Conservation (phyloP, 768 basidiomycete genomes). For the Postia placenta region DNA sequence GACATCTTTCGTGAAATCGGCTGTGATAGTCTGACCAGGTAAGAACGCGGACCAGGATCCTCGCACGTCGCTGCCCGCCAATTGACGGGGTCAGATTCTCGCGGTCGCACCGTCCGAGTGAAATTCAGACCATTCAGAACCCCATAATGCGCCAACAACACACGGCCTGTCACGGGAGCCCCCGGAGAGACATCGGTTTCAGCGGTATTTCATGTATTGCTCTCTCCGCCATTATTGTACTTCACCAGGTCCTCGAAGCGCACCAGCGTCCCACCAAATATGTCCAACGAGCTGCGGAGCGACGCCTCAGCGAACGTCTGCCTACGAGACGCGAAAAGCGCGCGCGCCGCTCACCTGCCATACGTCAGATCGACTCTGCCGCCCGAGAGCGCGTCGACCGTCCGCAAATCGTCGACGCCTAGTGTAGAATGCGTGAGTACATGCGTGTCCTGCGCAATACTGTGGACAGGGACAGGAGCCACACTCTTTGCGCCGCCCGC, state of each 20-base stretch:
- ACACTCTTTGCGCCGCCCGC: slow-evolving; percentile 92
- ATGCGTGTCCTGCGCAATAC: not conserved
- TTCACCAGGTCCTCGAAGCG: slow-evolving; percentile 49
- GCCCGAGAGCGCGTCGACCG: slow-evolving; percentile 71
- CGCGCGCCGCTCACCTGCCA: slow-evolving; percentile 51
- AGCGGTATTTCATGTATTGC: too few relatives aligned
- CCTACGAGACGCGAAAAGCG: not conserved
- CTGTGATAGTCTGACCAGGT: too few relatives aligned
- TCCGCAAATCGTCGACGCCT: slow-evolving; percentile 78
- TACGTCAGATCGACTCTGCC: slow-evolving; percentile 87
- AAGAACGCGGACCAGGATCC: too few relatives aligned
- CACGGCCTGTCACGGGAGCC: too few relatives aligned
- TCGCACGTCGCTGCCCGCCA: too few relatives aligned
- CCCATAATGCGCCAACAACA: too few relatives aligned
- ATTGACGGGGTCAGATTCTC: too few relatives aligned
- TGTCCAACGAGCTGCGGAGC: slow-evolving; percentile 49
- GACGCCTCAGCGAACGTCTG: not conserved
- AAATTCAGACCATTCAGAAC: too few relatives aligned
- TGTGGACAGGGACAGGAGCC: not conserved
- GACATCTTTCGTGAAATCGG: too few relatives aligned
- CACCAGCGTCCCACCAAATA: slow-evolving; percentile 64
- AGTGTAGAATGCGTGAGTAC: slow-evolving; percentile 6
- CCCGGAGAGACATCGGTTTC: too few relatives aligned
- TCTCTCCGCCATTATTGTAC: slow-evolving; percentile 14
- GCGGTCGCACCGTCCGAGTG: too few relatives aligned